These are phyloP conservation scores for Chaetomiaceae sp. DNA, from an alignment of 2,329 filamentous ascomycete genomes.

Conservation along the genomic window DNA sequence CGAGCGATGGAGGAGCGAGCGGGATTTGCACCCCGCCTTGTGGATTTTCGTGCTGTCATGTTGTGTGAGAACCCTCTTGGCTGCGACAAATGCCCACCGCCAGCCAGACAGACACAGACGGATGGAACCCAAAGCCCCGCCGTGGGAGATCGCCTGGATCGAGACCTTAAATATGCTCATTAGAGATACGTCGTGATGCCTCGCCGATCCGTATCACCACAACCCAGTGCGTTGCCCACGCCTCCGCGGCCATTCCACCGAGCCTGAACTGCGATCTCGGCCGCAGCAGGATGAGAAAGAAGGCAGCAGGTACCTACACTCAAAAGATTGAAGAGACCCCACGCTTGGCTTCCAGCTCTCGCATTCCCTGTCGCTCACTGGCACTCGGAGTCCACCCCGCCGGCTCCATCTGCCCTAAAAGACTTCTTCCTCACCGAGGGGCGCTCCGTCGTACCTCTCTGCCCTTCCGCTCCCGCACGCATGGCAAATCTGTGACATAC, in stretches of 20 bases:
- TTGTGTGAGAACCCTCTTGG: constrained; percentile 7
- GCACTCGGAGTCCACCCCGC: too few species aligned
- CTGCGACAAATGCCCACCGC: constrained; percentile 3
- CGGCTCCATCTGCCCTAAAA: too few species aligned
- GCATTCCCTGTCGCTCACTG: background rate
- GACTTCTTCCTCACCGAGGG: too few species aligned
- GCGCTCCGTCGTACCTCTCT: background rate
- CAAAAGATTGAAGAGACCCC: constrained; percentile 3
- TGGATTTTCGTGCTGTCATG: constrained; percentile 1
- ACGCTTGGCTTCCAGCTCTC: constrained; percentile 7
- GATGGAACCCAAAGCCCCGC: background rate
- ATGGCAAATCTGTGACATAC: constrained; percentile 19
- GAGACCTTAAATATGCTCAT: background rate
- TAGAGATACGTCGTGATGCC: background rate
- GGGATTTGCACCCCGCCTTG: too few species aligned
- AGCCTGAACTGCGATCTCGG: constrained; percentile 3
- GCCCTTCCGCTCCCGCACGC: constrained; percentile 16
- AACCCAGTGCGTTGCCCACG: background rate
- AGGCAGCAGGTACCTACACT: background rate
- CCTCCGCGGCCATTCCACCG: background rate
- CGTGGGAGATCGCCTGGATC: too few species aligned
- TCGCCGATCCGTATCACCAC: background rate
- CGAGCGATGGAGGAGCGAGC: too few species aligned
- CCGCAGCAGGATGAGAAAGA: background rate
- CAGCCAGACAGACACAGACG: constrained; percentile 5